A percentile compares a stretch with the other conserved stretches of the same genome.
phyloP scores from a whole-genome alignment of 2,329 filamentous ascomycete species.

The Diaporthe sp. region DNA sequence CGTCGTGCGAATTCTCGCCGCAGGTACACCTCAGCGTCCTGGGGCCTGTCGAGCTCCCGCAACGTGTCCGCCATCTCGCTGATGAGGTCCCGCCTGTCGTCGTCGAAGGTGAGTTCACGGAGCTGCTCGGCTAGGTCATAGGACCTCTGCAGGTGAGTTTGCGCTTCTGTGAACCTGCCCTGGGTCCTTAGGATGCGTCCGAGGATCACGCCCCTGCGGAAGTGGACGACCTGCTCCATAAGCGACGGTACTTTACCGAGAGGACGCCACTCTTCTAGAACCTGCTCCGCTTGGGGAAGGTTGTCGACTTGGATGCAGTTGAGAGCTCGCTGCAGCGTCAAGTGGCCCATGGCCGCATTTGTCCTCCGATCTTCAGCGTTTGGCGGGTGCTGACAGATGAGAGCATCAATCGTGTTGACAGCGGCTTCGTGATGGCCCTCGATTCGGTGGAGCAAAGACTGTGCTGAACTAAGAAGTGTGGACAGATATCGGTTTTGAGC shows the following conservation, averaged over 20 bases:
- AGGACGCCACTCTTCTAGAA: background rate
- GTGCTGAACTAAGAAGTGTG: background rate
- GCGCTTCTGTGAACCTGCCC: constrained; percentile 11
- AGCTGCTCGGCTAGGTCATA: background rate
- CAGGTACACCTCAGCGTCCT: background rate
- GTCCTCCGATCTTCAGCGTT: background rate
- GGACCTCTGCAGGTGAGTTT: background rate
- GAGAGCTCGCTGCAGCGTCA: background rate
- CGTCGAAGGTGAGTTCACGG: background rate
- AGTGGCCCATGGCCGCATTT: background rate
- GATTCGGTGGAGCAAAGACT: background rate
- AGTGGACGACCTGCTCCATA: background rate
- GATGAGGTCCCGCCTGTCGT: constrained; percentile 5
- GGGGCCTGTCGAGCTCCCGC: constrained; percentile 25
- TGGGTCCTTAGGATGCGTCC: background rate
- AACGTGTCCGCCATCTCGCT: constrained; percentile 4
- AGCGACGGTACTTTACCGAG: background rate
- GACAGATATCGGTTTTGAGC: background rate
- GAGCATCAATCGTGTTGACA: background rate
- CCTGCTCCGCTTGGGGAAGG: background rate
- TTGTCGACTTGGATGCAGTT: constrained; percentile 11
- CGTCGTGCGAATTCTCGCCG: constrained; percentile 1
- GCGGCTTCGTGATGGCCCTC: background rate
- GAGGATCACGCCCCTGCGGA: background rate
- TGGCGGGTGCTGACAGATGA: background rate